These are phyloP conservation scores for Solanum hybrid DNA, from an alignment of 305 asterid genomes.

Conservation along the genomic window DNA sequence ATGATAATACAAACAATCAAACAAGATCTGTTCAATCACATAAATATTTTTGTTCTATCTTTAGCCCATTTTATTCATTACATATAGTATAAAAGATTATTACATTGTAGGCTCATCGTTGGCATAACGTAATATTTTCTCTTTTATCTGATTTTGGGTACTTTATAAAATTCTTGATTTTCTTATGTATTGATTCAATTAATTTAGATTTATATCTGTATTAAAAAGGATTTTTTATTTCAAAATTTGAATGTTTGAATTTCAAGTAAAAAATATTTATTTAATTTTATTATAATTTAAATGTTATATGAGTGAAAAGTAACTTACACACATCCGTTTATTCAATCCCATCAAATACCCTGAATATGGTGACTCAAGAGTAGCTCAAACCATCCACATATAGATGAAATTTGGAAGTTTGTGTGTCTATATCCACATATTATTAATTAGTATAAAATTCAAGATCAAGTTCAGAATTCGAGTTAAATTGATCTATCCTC, in stretches of 20 bases:
- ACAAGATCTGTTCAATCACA: not conserved
- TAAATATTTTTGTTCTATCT: not conserved
- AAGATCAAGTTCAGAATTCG: not conserved
- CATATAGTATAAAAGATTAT: not conserved
- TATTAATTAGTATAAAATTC: not conserved
- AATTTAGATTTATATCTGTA: not conserved
- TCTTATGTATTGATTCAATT: rapidly evolving
- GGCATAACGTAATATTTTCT: not conserved
- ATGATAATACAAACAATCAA: not conserved
- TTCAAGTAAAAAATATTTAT: not conserved
- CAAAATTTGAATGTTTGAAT: not conserved
- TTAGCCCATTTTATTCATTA: too few relatives aligned
- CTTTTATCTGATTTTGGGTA: not conserved
- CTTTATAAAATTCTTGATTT: too few relatives aligned
- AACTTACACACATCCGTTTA: rapidly evolving
- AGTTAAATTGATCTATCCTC: not conserved
- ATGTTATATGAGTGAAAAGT: not conserved
- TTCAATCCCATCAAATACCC: rapidly evolving
- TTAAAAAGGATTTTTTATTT: rapidly evolving
- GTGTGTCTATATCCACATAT: rapidly evolving
- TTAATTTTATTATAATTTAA: not conserved
- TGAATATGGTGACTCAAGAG: not conserved
- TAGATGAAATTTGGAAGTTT: not conserved
- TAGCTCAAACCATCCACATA: not conserved
- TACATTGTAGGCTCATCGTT: not conserved